These are phyloP conservation scores for Digitaria exilis DNA, from an alignment of 202 grass and related monocot species.

Conservation along the genomic window DNA sequence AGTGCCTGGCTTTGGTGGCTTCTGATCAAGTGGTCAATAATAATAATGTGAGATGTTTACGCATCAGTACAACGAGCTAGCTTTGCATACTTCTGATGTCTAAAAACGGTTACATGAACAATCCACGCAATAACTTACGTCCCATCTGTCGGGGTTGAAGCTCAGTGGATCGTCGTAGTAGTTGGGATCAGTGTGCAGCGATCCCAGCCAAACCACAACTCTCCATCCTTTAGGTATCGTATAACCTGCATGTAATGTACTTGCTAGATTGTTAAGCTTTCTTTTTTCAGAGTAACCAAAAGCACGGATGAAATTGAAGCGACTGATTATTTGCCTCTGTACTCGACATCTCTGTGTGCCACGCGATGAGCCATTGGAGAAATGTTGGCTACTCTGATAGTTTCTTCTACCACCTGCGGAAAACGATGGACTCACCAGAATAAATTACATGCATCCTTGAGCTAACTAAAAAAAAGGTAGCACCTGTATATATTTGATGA, in stretches of 20 bases:
- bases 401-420: conserved; percentile 34
- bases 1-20: conserved; percentile 26
- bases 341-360: conserved; percentile 30
- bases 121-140: not conserved
- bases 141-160: conserved; percentile 41
- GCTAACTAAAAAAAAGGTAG: not conserved
- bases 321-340: conserved; percentile 11
- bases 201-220: conserved; percentile 37
- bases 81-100: not conserved
- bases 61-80: not conserved
- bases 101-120: not conserved
- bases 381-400: conserved; percentile 33
- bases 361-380: not conserved
- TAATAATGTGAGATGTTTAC: not conserved
- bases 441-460: not conserved
- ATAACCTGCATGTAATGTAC: not conserved
- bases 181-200: conserved; percentile 18
- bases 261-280: not conserved
- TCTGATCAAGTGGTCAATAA: not conserved
- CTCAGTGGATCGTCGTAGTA: conserved; percentile 33
- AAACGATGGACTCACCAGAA: not conserved
- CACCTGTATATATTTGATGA: not conserved
- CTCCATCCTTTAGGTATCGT: conserved; percentile 36
- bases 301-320: not conserved
- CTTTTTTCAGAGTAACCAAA: not conserved